These are phyloP conservation scores for Plenodomus biglobosus DNA, from an alignment of 2,329 filamentous ascomycete genomes.

Conservation along the genomic window DNA sequence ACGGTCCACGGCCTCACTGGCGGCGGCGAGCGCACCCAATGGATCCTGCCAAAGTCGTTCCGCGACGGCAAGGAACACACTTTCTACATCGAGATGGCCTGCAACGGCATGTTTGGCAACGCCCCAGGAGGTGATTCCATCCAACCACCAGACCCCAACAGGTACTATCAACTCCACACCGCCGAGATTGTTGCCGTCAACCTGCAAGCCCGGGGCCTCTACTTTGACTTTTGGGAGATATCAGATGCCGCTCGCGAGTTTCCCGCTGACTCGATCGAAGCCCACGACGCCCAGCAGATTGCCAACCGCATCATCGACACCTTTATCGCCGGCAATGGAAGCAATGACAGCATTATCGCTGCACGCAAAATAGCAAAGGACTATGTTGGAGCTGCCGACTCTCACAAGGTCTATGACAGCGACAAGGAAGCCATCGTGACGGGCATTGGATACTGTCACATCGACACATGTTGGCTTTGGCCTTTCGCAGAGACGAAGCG, in stretches of 20 bases:
- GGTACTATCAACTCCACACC: constrained; percentile 71
- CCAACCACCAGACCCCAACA: constrained; percentile 84
- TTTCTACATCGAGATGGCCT: constrained; percentile 98
- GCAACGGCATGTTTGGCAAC: constrained; percentile 98
- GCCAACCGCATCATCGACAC: constrained; percentile 87
- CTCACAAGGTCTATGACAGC: constrained; percentile 77
- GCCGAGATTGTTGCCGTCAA: constrained; percentile 91
- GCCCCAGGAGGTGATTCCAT: constrained; percentile 81
- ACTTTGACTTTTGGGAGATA: constrained; percentile 95
- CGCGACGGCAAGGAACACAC: constrained; percentile 82
- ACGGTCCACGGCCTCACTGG: constrained; percentile 91
- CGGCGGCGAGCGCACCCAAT: constrained; percentile 83
- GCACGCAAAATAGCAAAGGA: constrained; percentile 80
- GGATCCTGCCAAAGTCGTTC: constrained; percentile 81
- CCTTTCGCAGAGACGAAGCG: constrained; percentile 97
- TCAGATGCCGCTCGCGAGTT: constrained; percentile 90
- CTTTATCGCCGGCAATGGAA: constrained; percentile 77
- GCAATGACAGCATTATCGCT: constrained; percentile 71
- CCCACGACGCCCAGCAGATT: constrained; percentile 80
- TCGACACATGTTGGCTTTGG: constrained; percentile 98
- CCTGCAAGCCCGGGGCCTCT: constrained; percentile 76
- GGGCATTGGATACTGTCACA: constrained; percentile 94
- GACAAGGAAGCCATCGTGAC: constrained; percentile 76
- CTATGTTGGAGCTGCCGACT: constrained; percentile 82
- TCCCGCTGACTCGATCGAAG: constrained; percentile 81